A percentile compares a stretch with the other conserved stretches of the same genome.
These are phyloP conservation scores for Pelargonium citronellum DNA, from an alignment of 441 rosid species.

Conservation along the genomic window DNA sequence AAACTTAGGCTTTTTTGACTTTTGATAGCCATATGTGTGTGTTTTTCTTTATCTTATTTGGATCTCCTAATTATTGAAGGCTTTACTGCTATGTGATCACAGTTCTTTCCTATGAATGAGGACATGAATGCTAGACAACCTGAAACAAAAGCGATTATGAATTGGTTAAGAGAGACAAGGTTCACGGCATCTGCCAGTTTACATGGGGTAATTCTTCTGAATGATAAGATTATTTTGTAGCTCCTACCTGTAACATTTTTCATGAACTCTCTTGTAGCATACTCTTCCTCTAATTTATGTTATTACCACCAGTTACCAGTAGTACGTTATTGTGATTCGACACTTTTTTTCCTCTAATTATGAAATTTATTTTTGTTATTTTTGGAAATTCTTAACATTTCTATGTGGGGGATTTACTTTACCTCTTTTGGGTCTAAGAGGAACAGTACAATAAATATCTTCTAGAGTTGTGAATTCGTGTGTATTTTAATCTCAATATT, in stretches of 20 bases:
- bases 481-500: neutral
- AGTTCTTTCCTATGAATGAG: constrained; percentile 70
- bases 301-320: neutral
- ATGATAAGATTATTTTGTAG: neutral
- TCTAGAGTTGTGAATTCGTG: neutral
- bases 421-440: neutral
- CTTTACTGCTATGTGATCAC: constrained; percentile 24
- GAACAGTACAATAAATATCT: neutral
- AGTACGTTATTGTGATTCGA: neutral
- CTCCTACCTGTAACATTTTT: neutral
- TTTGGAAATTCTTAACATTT: neutral
- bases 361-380: too few relatives aligned
- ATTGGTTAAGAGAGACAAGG: constrained; percentile 61
- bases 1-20: neutral
- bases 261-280: neutral
- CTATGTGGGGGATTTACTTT: neutral
- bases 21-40: too few relatives aligned
- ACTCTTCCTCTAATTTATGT: neutral
- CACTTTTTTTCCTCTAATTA: neutral
- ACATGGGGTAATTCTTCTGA: constrained; percentile 65
- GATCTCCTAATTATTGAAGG: constrained; percentile 16
- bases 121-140: constrained; percentile 62
- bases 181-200: constrained; percentile 86
- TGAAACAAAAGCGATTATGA: constrained; percentile 80
- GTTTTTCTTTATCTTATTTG: constrained; percentile 7